Evolutionary conservation across 2,329 filamentous ascomycete genomes (phyloP).

Genomic region (Colletotrichum truncatum): DNA sequence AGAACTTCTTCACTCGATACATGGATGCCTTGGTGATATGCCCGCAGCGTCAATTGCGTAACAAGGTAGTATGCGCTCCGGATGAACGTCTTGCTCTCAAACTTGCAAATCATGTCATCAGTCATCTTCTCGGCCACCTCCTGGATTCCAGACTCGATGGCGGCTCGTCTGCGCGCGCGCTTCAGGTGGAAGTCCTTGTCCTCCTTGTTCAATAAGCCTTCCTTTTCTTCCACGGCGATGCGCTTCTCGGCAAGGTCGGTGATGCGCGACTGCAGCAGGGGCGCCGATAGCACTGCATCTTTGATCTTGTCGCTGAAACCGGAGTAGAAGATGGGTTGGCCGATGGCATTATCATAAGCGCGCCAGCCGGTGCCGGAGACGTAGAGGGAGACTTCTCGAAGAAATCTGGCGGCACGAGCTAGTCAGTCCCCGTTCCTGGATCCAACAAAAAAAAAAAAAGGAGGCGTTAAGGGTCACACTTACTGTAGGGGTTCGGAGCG

Average conservation of each 20-base stretch:
- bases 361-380: slow-evolving; percentile 96
- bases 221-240: slow-evolving; percentile 78
- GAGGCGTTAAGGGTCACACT: slow-evolving; percentile 30
- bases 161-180: slow-evolving; percentile 63
- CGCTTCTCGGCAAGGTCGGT: slow-evolving; percentile 79
- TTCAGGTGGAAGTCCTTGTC: slow-evolving; percentile 64
- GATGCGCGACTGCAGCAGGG: slow-evolving; percentile 79
- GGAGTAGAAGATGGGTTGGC: slow-evolving; percentile 91
- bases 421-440: slow-evolving; percentile 26
- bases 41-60: slow-evolving; percentile 88
- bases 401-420: slow-evolving; percentile 67
- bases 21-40: slow-evolving; percentile 97
- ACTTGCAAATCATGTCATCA: slow-evolving; percentile 98
- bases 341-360: slow-evolving; percentile 89
- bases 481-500: slow-evolving; percentile 73
- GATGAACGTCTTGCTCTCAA: slow-evolving; percentile 95
- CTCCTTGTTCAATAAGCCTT: slow-evolving; percentile 71
- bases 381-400: slow-evolving; percentile 92
- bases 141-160: slow-evolving; percentile 77
- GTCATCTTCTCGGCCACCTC: slow-evolving; percentile 88
- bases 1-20: slow-evolving; percentile 95
- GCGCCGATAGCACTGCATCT: slow-evolving; percentile 76
- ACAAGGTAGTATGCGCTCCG: slow-evolving; percentile 88
- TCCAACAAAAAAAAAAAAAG: no score
- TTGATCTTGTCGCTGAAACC: slow-evolving; percentile 95